Percentiles rank a stretch among this genome's conserved stretches.
These are phyloP conservation scores for Vigna reflexopilosa DNA, from an alignment of 306 rosid genomes.

Conservation along the genomic window DNA sequence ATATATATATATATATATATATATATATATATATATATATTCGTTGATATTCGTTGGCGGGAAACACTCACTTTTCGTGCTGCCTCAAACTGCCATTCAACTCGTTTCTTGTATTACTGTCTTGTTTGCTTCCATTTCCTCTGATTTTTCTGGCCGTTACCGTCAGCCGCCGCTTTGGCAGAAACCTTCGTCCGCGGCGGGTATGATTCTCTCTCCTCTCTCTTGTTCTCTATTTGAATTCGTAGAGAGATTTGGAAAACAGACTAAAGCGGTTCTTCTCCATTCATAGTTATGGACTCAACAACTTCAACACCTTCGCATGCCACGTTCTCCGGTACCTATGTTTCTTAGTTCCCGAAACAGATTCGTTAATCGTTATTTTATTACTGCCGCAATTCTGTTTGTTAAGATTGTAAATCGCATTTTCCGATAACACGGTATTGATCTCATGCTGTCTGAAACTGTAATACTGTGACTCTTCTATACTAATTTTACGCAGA, in stretches of 20 bases:
- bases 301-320: slow-evolving; percentile 41
- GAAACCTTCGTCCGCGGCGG: neutral
- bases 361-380: neutral
- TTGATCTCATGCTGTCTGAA: slow-evolving; percentile 18
- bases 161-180: slow-evolving; percentile 9
- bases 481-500: neutral
- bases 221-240: neutral
- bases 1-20: too few relatives aligned
- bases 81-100: neutral
- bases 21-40: neutral
- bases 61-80: slow-evolving; percentile 12
- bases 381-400: slow-evolving; percentile 14
- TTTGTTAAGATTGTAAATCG: slow-evolving; percentile 2
- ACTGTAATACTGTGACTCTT: neutral
- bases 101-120: neutral
- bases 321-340: slow-evolving; percentile 40
- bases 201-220: neutral
- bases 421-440: neutral
- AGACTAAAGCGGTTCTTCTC: neutral
- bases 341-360: neutral
- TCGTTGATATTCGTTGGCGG: slow-evolving; percentile 22
- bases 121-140: neutral
- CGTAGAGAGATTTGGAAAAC: neutral
- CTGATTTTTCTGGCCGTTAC: slow-evolving; percentile 12
- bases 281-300: slow-evolving; percentile 21